A percentile compares a stretch with the other conserved stretches of the same genome.
Evolutionary conservation across 1,284 basidiomycete species (phyloP).

Genomic region (Trametes sp.): DNA sequence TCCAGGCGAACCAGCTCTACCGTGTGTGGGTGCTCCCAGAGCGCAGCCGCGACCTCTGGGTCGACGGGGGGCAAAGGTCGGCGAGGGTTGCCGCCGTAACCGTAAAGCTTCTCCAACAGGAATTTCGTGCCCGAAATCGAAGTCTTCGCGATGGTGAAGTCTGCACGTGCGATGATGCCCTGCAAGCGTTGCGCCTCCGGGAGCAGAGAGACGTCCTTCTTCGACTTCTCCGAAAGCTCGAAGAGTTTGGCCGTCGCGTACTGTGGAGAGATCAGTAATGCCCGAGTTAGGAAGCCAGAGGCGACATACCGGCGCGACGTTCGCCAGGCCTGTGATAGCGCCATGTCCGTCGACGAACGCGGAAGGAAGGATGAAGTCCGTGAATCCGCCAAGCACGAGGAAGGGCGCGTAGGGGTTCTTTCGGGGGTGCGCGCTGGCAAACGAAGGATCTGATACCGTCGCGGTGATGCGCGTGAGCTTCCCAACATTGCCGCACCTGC

Average conservation of each 20-base stretch:
- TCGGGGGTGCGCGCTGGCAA: conserved; percentile 65
- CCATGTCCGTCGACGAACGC: conserved; percentile 74
- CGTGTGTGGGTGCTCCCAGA: conserved; percentile 78
- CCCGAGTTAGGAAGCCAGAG: not conserved
- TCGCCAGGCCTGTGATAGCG: conserved; percentile 84
- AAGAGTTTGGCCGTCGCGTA: conserved; percentile 69
- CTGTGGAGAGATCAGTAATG: conserved; percentile 45
- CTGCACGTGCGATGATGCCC: conserved; percentile 80
- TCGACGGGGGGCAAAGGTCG: conserved; percentile 76
- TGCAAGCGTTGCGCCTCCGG: conserved; percentile 79
- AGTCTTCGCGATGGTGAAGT: conserved; percentile 80
- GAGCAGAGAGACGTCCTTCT: conserved; percentile 62
- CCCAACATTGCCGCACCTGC: conserved; percentile 86
- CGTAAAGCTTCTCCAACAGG: conserved; percentile 75
- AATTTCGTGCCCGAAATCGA: conserved; percentile 88
- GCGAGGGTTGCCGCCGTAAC: conserved; percentile 80
- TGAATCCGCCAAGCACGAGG: conserved; percentile 80
- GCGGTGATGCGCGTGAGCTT: conserved; percentile 85
- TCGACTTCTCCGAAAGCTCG: conserved; percentile 63
- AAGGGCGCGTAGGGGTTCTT: conserved; percentile 58
- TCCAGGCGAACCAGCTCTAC: conserved; percentile 73
- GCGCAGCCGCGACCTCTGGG: conserved; percentile 56
- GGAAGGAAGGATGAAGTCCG: conserved; percentile 82
- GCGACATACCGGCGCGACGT: conserved; percentile 74
- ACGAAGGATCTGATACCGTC: conserved; percentile 62